phyloP scores from a whole-genome alignment of 495 filamentous ascomycete genomes.

The Podospora sp. region DNA sequence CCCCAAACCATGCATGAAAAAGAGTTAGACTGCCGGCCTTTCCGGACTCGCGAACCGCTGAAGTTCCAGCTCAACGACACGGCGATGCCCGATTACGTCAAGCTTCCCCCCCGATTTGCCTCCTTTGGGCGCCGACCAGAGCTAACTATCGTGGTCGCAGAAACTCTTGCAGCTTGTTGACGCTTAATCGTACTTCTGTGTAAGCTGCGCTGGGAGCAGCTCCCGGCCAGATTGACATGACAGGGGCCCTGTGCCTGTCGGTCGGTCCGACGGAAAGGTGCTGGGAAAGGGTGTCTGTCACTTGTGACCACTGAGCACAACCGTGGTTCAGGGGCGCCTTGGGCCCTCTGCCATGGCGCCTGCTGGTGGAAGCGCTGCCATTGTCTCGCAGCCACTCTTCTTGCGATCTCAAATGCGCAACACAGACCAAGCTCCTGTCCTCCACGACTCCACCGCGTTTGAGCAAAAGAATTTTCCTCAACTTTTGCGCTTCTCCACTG shows the following conservation, averaged over 20 bases:
- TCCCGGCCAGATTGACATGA: background rate
- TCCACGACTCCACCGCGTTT: slow-evolving; percentile 2
- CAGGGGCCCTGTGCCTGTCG: background rate
- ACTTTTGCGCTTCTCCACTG: slow-evolving; percentile 8
- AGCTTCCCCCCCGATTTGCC: background rate
- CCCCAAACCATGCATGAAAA: slow-evolving; percentile 10
- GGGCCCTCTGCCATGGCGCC: background rate
- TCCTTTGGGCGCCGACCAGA: background rate
- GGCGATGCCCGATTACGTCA: background rate
- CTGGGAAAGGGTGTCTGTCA: background rate
- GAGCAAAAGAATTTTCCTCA: slow-evolving; percentile 19
- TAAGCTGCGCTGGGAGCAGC: background rate
- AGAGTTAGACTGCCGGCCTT: background rate
- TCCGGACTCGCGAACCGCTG: background rate
- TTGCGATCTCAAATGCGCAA: background rate
- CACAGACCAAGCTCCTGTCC: background rate
- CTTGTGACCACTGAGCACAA: too few relatives aligned
- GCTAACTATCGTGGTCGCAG: too few relatives aligned
- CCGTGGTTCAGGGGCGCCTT: background rate
- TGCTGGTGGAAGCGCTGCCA: background rate
- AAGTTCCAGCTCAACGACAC: background rate
- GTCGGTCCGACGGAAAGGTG: background rate
- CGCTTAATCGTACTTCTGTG: too few relatives aligned
- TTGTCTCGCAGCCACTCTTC: background rate
- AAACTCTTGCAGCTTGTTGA: too few relatives aligned